Conservation (phyloP, 306 rosid species). For the Pterocarpus santalinus region DNA sequence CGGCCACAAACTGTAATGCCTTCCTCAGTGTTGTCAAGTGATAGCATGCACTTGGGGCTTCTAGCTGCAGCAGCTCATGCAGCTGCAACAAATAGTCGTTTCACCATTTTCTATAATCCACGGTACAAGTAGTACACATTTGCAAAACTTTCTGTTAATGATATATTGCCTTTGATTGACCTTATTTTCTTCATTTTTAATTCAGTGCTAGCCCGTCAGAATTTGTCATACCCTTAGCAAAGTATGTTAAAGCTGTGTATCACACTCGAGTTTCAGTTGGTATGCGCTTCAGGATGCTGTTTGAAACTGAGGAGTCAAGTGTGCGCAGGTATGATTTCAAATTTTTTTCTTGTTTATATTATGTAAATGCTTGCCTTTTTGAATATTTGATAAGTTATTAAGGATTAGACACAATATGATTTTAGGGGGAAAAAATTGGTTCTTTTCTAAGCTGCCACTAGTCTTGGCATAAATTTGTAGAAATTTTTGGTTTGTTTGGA, state of each 20-base stretch:
- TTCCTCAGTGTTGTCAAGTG: constrained; percentile 96
- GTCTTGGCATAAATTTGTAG: too few relatives aligned
- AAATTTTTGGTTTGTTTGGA: too few relatives aligned
- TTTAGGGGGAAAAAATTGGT: background rate
- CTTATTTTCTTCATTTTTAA: constrained; percentile 4
- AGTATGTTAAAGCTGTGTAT: constrained; percentile 92
- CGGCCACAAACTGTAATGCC: constrained; percentile 99
- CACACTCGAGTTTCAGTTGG: constrained; percentile 98
- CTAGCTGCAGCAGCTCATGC: constrained; percentile 99
- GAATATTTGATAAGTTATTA: background rate
- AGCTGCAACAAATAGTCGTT: constrained; percentile 95
- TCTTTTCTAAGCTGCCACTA: background rate
- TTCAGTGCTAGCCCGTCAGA: constrained; percentile 97
- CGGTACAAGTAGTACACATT: constrained; percentile 58
- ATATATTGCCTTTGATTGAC: constrained; percentile 32
- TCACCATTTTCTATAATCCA: constrained; percentile 96
- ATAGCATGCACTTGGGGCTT: constrained; percentile 99
- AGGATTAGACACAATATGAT: background rate
- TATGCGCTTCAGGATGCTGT: constrained; percentile 98
- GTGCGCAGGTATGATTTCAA: constrained; percentile 79
- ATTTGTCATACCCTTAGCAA: constrained; percentile 88
- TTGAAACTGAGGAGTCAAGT: constrained; percentile 99
- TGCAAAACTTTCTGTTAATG: background rate
- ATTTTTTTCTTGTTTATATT: constrained; percentile 12
- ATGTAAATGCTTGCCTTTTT: constrained; percentile 3